A percentile compares a stretch with the other conserved stretches of the same genome.
These are phyloP conservation scores for Stachybotrys chartarum DNA, from an alignment of 2,329 filamentous ascomycete species.

Conservation along the genomic window DNA sequence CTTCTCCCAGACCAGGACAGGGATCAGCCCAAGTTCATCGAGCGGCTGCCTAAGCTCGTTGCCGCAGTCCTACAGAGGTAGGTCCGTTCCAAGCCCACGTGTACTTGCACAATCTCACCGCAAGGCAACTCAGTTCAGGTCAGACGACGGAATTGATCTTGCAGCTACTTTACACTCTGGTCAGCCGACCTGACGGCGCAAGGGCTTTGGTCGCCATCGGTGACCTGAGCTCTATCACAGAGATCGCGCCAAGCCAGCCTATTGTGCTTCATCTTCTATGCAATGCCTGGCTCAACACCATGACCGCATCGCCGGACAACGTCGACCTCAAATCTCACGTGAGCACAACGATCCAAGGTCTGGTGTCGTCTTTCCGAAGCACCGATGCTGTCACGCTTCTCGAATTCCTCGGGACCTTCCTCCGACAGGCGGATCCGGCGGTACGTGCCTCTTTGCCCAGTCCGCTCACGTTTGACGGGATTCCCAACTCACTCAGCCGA, in stretches of 20 bases:
- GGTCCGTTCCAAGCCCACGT: constrained; percentile 4
- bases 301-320: constrained; percentile 22
- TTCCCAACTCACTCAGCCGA: not conserved
- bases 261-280: constrained; percentile 48
- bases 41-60: constrained; percentile 46
- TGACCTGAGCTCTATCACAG: constrained; percentile 47
- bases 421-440: constrained; percentile 39
- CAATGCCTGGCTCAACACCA: constrained; percentile 48
- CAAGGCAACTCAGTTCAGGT: constrained; percentile 31
- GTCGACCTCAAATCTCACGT: constrained; percentile 31
- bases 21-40: constrained; percentile 38
- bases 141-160: constrained; percentile 47
- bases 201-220: constrained; percentile 37
- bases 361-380: constrained; percentile 47
- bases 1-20: constrained; percentile 44
- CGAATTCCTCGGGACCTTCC: constrained; percentile 44
- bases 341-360: constrained; percentile 35
- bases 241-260: constrained; percentile 47
- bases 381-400: constrained; percentile 56
- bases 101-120: not conserved
- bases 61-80: constrained; percentile 48
- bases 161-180: constrained; percentile 49
- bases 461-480: not conserved
- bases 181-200: constrained; percentile 44
- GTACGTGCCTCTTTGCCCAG: constrained; percentile 26